Percentiles rank a stretch among this genome's conserved stretches.
Conservation (phyloP, 2,329 filamentous ascomycete species). For the Tolypocladium capitatum region DNA sequence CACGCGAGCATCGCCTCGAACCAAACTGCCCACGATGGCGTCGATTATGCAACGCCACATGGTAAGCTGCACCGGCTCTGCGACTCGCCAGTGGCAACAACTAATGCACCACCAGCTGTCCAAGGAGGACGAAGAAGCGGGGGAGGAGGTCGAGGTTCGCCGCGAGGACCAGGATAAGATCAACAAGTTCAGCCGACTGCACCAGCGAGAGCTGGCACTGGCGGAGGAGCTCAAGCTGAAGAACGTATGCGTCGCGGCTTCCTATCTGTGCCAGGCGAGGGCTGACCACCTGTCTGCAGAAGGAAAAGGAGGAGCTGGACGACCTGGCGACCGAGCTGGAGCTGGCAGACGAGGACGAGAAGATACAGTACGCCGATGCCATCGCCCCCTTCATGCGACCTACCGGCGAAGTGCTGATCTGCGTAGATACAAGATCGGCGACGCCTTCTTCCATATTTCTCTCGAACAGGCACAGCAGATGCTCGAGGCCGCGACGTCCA, state of each 20-base stretch:
- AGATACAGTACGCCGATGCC: constrained; percentile 57
- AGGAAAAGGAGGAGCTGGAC: constrained; percentile 96
- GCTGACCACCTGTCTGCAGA: constrained; percentile 40
- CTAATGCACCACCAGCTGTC: constrained; percentile 51
- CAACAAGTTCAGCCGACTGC: constrained; percentile 90
- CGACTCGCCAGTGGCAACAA: background rate
- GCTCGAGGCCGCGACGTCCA: constrained; percentile 55
- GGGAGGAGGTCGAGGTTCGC: constrained; percentile 83
- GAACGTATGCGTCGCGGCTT: constrained; percentile 38
- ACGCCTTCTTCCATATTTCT: constrained; percentile 82
- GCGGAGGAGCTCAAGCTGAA: constrained; percentile 73
- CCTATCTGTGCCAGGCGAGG: background rate
- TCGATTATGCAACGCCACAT: constrained; percentile 46
- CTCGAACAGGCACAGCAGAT: constrained; percentile 78
- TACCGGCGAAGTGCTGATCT: constrained; percentile 1
- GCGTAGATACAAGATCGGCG: constrained; percentile 83
- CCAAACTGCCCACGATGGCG: constrained; percentile 17
- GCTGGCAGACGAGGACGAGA: constrained; percentile 87
- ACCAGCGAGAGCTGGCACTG: constrained; percentile 68
- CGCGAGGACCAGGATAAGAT: constrained; percentile 98
- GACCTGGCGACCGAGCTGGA: constrained; percentile 86
- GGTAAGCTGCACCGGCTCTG: constrained; percentile 24
- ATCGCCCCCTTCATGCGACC: background rate
- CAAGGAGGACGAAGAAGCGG: constrained; percentile 77
- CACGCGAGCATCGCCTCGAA: constrained; percentile 1